Conservation (phyloP, 352 stramenopile genomes). For the Chrysophaeum taylorii region DNA sequence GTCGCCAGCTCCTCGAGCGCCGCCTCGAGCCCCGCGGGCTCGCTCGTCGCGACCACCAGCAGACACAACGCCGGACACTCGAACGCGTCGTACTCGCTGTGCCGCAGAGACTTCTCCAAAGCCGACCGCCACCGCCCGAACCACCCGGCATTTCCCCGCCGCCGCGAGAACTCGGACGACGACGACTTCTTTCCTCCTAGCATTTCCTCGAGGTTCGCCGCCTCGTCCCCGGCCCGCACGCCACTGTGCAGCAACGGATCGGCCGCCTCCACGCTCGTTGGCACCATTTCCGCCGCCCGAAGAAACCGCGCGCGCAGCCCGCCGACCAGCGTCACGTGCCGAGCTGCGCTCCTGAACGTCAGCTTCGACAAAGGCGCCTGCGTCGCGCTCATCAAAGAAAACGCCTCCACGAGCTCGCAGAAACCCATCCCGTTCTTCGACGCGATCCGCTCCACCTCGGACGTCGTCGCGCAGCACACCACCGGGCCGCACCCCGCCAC, state of each 20-base stretch:
- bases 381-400: no score
- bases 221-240: no score
- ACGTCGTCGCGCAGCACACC: not conserved
- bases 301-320: not conserved
- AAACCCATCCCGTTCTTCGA: not conserved
- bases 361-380: not conserved
- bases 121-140: not conserved
- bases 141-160: not conserved
- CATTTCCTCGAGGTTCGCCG: not conserved
- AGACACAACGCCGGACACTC: not conserved
- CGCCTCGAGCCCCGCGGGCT: not conserved
- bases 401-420: not conserved
- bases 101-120: not conserved
- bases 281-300: not conserved
- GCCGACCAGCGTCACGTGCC: not conserved
- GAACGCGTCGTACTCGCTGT: not conserved
- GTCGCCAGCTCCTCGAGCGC: constrained; percentile 5
- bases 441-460: not conserved
- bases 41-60: not conserved
- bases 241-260: not conserved
- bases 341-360: not conserved
- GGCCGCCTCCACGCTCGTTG: not conserved
- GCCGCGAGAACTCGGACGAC: not conserved
- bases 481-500: not conserved
- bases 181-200: not conserved